Base-by-base conservation (phyloP, 2,329 filamentous ascomycete species). In the Cadophora gregata region DNA sequence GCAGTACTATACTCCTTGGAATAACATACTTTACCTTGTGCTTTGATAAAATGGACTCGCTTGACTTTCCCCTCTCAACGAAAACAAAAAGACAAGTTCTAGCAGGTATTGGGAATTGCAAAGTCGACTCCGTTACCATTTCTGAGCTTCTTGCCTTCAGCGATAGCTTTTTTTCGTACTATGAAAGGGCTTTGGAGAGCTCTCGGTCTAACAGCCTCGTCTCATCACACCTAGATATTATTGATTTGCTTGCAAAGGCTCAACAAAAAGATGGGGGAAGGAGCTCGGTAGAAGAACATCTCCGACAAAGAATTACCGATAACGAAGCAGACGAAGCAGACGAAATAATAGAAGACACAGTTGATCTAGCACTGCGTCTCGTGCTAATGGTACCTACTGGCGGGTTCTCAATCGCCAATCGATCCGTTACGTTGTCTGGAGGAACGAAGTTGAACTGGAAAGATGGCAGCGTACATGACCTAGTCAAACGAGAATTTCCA, bases 331-430 rank as follows among this genome's bases (percentile, higher is more conserved):
- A 45, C 16, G 36, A 45, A 45, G 24, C 4, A 19, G 33, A 62
- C 12, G 50, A 61, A 16, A 50, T 50, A 12, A 3, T 64, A 12
- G 53, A 65, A 21, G 33, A 45, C 7, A 60, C 61, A 14, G 51
- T 69, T 24, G 60, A 66, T 31, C 48, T 66, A 36, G 62, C 48
- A 7, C 33, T 59, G 2, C 51, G 67, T 3, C 51, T 67, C 14
- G 33, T 63, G 8, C 63, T 69, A n/a, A 69, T 69, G 68, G 51
- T 68, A 16, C 59, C 33, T 2, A 42, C 55, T 19, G 25, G 33
- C 16, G 33, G 36, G 3, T 45, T 16, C 25, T 27, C 36, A 9
- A 42, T 14, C 9, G 12, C 33, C 16, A 45, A 12, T 31, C 25
- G 36, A 14, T 25, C 55, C n/a, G 7, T 36, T 3, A 48, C 59